These are phyloP conservation scores for Nigrograna mackinnonii DNA, from an alignment of 2,329 filamentous ascomycete species.

Conservation along the genomic window DNA sequence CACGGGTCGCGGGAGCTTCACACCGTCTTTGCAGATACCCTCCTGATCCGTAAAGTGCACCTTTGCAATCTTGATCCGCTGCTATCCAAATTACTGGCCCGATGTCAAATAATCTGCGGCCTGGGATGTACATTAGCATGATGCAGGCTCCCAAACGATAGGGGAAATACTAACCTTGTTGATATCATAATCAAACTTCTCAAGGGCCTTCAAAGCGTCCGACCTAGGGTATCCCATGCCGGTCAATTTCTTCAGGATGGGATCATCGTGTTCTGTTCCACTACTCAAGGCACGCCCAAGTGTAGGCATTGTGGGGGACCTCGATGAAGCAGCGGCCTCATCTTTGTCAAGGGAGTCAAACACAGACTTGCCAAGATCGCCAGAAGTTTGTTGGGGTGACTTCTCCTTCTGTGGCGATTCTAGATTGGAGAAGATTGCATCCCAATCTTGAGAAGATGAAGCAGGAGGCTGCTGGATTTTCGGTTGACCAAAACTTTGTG, in stretches of 20 bases:
- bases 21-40: no score
- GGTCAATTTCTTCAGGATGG: constrained; percentile 85
- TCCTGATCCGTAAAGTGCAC: no score
- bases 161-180: constrained; percentile 68
- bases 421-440: constrained; percentile 85
- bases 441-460: constrained; percentile 75
- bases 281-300: constrained; percentile 72
- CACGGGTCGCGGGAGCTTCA: no score
- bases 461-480: constrained; percentile 45
- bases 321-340: constrained; percentile 32
- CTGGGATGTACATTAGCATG: constrained; percentile 17
- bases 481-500: constrained; percentile 44
- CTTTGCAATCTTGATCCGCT: no score
- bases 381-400: constrained; percentile 32
- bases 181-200: constrained; percentile 95
- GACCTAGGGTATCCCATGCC: constrained; percentile 82
- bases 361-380: constrained; percentile 40
- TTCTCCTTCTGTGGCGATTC: constrained; percentile 55
- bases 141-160: background rate
- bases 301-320: constrained; percentile 41
- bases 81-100: constrained; percentile 19
- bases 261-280: constrained; percentile 83
- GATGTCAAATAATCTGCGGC: constrained; percentile 40
- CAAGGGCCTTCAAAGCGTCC: constrained; percentile 77
- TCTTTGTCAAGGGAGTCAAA: constrained; percentile 40